phyloP scores from a whole-genome alignment of 108 stramenopile genomes.

The Discostella stelligeroides region DNA sequence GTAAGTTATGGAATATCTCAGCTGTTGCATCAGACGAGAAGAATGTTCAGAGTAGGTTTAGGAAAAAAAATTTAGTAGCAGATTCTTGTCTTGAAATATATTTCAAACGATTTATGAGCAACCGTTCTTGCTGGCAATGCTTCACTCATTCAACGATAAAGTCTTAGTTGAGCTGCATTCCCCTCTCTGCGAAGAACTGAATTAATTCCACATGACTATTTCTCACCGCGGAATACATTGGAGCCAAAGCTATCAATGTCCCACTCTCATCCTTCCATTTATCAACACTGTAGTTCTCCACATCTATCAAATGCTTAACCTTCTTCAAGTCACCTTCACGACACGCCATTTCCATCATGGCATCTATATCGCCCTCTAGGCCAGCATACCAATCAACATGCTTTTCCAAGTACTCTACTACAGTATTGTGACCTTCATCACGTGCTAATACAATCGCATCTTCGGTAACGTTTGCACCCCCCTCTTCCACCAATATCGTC shows the following conservation, averaged over 20 bases:
- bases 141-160: not conserved
- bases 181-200: slow-evolving; percentile 48
- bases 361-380: slow-evolving; percentile 50
- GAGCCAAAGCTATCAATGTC: slow-evolving; percentile 34
- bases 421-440: slow-evolving; percentile 46
- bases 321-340: slow-evolving; percentile 54
- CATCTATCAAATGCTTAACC: slow-evolving; percentile 44
- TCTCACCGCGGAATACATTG: slow-evolving; percentile 60
- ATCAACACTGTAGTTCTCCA: slow-evolving; percentile 45
- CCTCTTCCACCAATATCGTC: slow-evolving; percentile 13
- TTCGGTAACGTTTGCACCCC: slow-evolving; percentile 32
- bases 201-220: slow-evolving; percentile 58
- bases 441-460: slow-evolving; percentile 51
- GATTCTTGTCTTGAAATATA: too few relatives aligned
- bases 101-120: too few relatives aligned
- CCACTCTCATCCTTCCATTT: slow-evolving; percentile 57
- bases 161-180: slow-evolving; percentile 24
- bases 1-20: not conserved
- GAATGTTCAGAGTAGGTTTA: too few relatives aligned
- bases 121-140: too few relatives aligned
- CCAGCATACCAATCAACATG: slow-evolving; percentile 52
- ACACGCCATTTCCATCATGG: slow-evolving; percentile 63
- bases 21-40: too few relatives aligned
- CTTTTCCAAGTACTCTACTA: slow-evolving; percentile 31
- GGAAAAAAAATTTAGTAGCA: too few relatives aligned